Evolutionary conservation across 1,284 basidiomycete genomes (phyloP).

Genomic region (Ceratobasidium sp.): DNA sequence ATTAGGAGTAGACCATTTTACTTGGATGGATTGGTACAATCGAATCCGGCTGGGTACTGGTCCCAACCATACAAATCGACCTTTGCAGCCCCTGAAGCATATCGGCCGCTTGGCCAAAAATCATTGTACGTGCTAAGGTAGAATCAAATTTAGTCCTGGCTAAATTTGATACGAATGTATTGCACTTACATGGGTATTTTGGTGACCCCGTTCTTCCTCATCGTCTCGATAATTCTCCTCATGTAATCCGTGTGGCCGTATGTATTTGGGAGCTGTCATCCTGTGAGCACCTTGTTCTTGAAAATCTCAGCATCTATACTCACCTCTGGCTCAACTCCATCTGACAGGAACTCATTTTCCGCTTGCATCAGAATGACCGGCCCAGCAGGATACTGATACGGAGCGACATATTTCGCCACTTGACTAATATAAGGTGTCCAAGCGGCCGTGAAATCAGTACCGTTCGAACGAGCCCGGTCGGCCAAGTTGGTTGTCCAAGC

Average conservation of each 20-base stretch:
- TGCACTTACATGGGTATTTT: constrained; percentile 18
- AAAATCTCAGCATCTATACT: not conserved
- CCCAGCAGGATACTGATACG: constrained; percentile 49
- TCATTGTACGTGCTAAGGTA: constrained; percentile 30
- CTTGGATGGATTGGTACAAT: constrained; percentile 28
- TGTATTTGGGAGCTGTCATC: not conserved
- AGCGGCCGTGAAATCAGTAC: constrained; percentile 21
- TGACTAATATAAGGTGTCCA: constrained; percentile 33
- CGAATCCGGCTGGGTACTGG: constrained; percentile 32
- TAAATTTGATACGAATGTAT: no score
- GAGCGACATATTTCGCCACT: constrained; percentile 9
- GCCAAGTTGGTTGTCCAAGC: constrained; percentile 38
- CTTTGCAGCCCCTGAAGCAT: constrained; percentile 25
- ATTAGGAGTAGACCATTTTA: not conserved
- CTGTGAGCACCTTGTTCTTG: not conserved
- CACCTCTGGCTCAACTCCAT: not conserved
- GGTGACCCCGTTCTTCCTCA: constrained; percentile 22
- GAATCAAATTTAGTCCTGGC: not conserved
- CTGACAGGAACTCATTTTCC: constrained; percentile 15
- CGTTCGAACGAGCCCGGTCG: constrained; percentile 2
- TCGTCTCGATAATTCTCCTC: constrained; percentile 8
- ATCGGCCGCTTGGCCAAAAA: constrained; percentile 12
- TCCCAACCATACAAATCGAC: constrained; percentile 41
- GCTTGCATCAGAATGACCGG: constrained; percentile 22
- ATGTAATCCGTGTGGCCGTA: constrained; percentile 27